A percentile compares a stretch with the other conserved stretches of the same genome.
Evolutionary conservation across 257 asterid genomes (phyloP).

Genomic region (Gentiana straminea): DNA sequence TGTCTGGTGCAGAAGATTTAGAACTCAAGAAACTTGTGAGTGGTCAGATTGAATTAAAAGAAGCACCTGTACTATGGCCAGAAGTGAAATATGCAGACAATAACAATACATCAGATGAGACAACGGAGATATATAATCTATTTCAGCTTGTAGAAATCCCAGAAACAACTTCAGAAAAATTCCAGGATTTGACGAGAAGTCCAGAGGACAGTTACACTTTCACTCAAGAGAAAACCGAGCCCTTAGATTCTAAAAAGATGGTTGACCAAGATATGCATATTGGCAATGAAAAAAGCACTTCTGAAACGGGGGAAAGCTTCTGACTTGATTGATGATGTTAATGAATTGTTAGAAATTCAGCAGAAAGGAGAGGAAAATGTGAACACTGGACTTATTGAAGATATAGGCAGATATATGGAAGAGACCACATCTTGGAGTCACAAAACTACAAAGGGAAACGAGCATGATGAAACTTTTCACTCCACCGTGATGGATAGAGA

Average conservation of each 20-base stretch:
- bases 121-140: background rate
- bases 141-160: slow-evolving; percentile 10
- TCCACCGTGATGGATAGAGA: background rate
- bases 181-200: background rate
- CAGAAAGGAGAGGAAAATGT: slow-evolving; percentile 5
- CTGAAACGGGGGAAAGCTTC: slow-evolving; percentile 10
- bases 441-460: background rate
- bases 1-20: no score
- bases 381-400: background rate
- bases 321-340: slow-evolving; percentile 7
- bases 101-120: no score
- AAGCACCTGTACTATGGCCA: no score
- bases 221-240: slow-evolving; percentile 5
- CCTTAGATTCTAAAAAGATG: slow-evolving; percentile 1
- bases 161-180: slow-evolving; percentile 16
- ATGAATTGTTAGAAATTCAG: slow-evolving; percentile 10
- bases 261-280: background rate
- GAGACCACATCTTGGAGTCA: slow-evolving; percentile 1
- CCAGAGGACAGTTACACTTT: background rate
- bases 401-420: background rate
- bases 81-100: no score
- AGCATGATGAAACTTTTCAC: background rate
- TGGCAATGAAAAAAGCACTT: slow-evolving; percentile 7
- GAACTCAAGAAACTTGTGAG: no score
- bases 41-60: no score